These are phyloP conservation scores for Viola odorata DNA, from an alignment of 345 rosid genomes.

Conservation along the genomic window DNA sequence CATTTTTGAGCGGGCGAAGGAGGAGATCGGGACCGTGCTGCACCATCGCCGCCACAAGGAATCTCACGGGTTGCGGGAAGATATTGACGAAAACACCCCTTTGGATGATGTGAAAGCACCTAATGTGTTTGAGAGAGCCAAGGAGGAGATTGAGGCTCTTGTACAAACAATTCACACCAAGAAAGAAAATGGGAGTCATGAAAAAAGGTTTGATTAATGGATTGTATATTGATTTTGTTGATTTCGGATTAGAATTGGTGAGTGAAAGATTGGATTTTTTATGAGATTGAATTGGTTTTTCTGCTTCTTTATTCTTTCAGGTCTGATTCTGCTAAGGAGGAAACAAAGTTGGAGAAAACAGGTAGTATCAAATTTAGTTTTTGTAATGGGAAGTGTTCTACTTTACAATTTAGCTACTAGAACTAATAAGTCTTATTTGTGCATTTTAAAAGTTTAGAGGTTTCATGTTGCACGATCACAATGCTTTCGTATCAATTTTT, in stretches of 20 bases:
- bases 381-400: no score
- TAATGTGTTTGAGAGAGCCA: constrained; percentile 47
- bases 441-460: background rate
- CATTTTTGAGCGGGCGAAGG: constrained; percentile 23
- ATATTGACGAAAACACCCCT: background rate
- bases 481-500: no score
- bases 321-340: constrained; percentile 25
- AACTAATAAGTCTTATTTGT: background rate
- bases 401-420: no score
- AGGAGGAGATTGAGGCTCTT: constrained; percentile 42
- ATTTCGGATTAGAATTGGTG: background rate
- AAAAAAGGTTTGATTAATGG: constrained; percentile 18
- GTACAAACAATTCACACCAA: constrained; percentile 37
- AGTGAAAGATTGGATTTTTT: background rate
- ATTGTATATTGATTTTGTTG: background rate
- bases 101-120: constrained; percentile 43
- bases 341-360: constrained; percentile 27
- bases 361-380: constrained; percentile 20
- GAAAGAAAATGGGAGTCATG: constrained; percentile 16
- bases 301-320: constrained; percentile 26
- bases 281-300: background rate
- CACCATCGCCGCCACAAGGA: constrained; percentile 23
- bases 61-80: background rate
- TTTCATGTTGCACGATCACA: no score
- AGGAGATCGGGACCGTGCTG: constrained; percentile 15